Evolutionary conservation across 331 rosid genomes (phyloP).

Genomic region (Spiraea crenata): DNA sequence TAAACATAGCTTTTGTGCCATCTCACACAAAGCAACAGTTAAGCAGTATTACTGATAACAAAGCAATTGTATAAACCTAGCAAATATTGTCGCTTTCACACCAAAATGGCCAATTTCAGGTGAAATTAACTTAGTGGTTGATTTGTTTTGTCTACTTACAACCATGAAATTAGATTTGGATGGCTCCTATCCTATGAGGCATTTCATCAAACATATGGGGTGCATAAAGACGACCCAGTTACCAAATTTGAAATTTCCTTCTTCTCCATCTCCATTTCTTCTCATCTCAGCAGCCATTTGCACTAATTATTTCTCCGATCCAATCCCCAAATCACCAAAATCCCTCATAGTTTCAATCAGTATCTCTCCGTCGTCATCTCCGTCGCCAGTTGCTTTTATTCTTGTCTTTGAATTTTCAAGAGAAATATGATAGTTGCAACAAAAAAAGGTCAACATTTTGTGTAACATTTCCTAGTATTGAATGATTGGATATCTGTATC

Average conservation of each 20-base stretch:
- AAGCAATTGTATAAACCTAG: neutral
- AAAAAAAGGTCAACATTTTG: too few species aligned
- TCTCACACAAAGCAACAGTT: neutral
- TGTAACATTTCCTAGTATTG: too few species aligned
- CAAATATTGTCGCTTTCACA: neutral
- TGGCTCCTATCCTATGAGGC: neutral
- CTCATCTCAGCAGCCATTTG: slow-evolving; percentile 19
- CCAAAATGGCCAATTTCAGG: neutral
- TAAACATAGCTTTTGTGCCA: neutral
- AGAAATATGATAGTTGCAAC: too few species aligned
- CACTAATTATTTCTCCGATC: neutral
- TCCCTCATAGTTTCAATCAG: too few species aligned
- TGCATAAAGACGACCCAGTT: neutral
- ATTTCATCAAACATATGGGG: slow-evolving; percentile 21
- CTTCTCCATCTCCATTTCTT: neutral
- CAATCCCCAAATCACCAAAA: neutral
- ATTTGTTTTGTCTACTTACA: neutral
- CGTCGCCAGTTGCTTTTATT: too few species aligned
- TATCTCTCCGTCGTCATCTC: too few species aligned
- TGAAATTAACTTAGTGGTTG: neutral
- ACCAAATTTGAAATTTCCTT: neutral
- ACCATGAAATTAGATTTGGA: neutral
- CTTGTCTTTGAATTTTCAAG: too few species aligned
- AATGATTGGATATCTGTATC: too few species aligned
- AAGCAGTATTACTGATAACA: neutral